Evolutionary conservation across 1,284 basidiomycete species (phyloP).

Genomic region (Puccinia horiana): DNA sequence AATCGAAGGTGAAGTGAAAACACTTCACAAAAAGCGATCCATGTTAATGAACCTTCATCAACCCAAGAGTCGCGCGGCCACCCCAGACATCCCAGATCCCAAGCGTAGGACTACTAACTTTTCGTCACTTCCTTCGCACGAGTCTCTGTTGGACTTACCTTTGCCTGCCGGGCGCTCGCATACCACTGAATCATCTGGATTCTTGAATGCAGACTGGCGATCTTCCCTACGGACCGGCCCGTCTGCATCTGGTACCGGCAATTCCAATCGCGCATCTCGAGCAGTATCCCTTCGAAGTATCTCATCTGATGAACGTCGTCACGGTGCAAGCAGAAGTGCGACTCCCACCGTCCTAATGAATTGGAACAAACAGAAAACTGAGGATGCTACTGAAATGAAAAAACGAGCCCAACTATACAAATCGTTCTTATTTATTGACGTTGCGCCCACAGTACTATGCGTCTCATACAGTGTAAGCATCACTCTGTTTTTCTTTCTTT

Average conservation of each 20-base stretch:
- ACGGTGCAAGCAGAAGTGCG: neutral
- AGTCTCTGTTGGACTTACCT: slow-evolving; percentile 15
- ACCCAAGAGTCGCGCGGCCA: slow-evolving; percentile 29
- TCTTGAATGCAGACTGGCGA: slow-evolving; percentile 46
- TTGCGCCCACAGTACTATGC: slow-evolving; percentile 46
- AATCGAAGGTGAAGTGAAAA: slow-evolving; percentile 14
- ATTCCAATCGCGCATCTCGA: slow-evolving; percentile 22
- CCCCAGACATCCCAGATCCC: slow-evolving; percentile 31
- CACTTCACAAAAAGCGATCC: slow-evolving; percentile 17
- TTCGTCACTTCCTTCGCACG: slow-evolving; percentile 16
- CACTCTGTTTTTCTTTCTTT: neutral
- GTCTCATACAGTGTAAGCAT: slow-evolving; percentile 49
- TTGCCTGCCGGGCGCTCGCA: slow-evolving; percentile 6
- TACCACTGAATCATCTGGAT: slow-evolving; percentile 8
- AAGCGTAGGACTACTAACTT: slow-evolving; percentile 9
- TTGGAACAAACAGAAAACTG: slow-evolving; percentile 49
- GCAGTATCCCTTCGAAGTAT: slow-evolving; percentile 36
- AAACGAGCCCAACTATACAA: slow-evolving; percentile 47
- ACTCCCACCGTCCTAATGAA: slow-evolving; percentile 31
- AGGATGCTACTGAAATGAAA: slow-evolving; percentile 49
- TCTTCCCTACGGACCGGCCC: neutral
- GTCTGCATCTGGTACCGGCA: neutral
- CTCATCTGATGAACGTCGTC: slow-evolving; percentile 37
- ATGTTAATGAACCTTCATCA: slow-evolving; percentile 14
- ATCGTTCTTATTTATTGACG: slow-evolving; percentile 50